Evolutionary conservation across 148 eudicot genomes (phyloP), one percentile per base, ranked within the genome.

Genomic region (Drosera capensis): DNA sequence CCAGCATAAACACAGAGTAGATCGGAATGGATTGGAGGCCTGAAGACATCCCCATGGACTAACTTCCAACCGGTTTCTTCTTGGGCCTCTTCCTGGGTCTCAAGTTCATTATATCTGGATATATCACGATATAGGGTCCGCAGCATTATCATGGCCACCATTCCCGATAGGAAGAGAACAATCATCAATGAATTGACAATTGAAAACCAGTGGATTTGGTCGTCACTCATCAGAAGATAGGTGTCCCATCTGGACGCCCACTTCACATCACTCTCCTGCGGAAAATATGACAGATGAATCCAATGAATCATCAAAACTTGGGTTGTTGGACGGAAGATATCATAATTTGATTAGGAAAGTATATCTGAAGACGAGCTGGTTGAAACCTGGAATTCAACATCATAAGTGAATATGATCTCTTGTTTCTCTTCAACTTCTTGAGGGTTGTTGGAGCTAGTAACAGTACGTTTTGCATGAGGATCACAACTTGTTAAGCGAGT

Each of bases 91-190:
- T n/a, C n/a, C n/a, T 54, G 69, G 54, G 73, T 68, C 40, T 68
- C 73, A 17, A 68, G 73, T 25, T 68, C 73, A 29, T 68, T 69
- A 51, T 69, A 69, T 52, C 62, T 69, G 12, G 74, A 69, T 43
- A 69, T 69, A 51, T 69, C 74, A 55, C 74, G 69, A 48, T 69
- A 69, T 12, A 69, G 26, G 20, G 74, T 69, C 42, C 74, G 70
- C 26, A 69, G 54, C 74, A 69, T 69, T 43, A 69, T 69, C 74
- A 69, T 69, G 23, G 74, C 74, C 43, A 69, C 74, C 74, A 69
- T 69, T 25, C 74, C 74, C 25, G 74, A 69, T 25, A 69, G 70
- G 52, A 69, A 69, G 36, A 69, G 62, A 14, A 69, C 70, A 43
- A 69, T 69, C 74, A 69, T 69, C 58, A 69, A 55, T 6, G 74